A percentile compares a stretch with the other conserved stretches of the same genome.
Evolutionary conservation across 768 basidiomycete genomes (phyloP).

Genomic region (Podaxis pistillaris): DNA sequence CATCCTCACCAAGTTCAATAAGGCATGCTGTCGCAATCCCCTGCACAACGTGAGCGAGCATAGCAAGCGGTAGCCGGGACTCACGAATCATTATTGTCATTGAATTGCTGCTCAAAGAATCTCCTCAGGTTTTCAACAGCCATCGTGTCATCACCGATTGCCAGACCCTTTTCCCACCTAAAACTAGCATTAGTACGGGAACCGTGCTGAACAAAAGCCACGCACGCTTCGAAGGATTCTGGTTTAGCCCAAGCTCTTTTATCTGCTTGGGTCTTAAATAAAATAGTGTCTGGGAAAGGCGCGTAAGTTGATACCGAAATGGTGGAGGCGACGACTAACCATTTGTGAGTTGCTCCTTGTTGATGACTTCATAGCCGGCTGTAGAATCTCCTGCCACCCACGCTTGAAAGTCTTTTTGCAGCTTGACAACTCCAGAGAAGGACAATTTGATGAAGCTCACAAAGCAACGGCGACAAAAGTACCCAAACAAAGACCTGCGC

Average conservation of each 20-base stretch:
- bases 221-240: slow-evolving; percentile 60
- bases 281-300: slow-evolving; percentile 40
- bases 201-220: background rate
- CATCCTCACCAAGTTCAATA: slow-evolving; percentile 75
- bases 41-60: slow-evolving; percentile 33
- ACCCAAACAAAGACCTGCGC: slow-evolving; percentile 78
- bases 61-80: slow-evolving; percentile 24
- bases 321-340: background rate
- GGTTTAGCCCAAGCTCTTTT: slow-evolving; percentile 64
- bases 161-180: slow-evolving; percentile 69
- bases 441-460: slow-evolving; percentile 76
- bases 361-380: slow-evolving; percentile 47
- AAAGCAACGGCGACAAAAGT: slow-evolving; percentile 75
- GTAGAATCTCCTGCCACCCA: slow-evolving; percentile 55
- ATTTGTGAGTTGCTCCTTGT: slow-evolving; percentile 52
- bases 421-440: slow-evolving; percentile 64
- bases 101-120: slow-evolving; percentile 87
- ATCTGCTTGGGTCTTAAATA: slow-evolving; percentile 66
- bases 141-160: slow-evolving; percentile 64
- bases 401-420: slow-evolving; percentile 62
- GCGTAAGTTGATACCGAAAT: too few species aligned
- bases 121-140: slow-evolving; percentile 71
- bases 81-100: slow-evolving; percentile 77
- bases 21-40: slow-evolving; percentile 75
- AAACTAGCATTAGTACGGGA: background rate